Evolutionary conservation across 805 yeast species (phyloP).

Genomic region (Sugiyamaella lignohabitans): DNA sequence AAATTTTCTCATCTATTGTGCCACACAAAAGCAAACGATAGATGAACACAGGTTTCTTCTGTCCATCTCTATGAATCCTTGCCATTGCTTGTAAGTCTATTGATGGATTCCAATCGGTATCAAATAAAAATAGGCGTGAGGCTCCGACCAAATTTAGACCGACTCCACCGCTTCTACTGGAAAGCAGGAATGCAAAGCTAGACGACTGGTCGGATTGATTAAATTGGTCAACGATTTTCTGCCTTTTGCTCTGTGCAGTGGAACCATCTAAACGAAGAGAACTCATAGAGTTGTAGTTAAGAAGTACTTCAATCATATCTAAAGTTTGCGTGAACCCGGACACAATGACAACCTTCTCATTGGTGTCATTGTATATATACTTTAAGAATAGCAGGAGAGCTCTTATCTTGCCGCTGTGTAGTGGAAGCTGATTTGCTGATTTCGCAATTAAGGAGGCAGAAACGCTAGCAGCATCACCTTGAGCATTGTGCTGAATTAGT

Average conservation of each 20-base stretch:
- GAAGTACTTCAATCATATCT: conserved; percentile 58
- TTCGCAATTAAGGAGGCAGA: too few species aligned
- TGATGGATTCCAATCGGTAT: conserved; percentile 97
- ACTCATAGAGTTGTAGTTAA: conserved; percentile 43
- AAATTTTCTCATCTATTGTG: conserved; percentile 87
- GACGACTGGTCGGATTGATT: conserved; percentile 40
- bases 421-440: not conserved
- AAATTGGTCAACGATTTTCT: conserved; percentile 59
- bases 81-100: conserved; percentile 94
- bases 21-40: conserved; percentile 85
- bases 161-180: conserved; percentile 90
- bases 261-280: conserved; percentile 76
- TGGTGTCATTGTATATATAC: conserved; percentile 38
- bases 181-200: conserved; percentile 62
- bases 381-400: conserved; percentile 52
- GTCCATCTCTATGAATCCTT: conserved; percentile 91
- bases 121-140: conserved; percentile 74
- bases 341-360: conserved; percentile 77
- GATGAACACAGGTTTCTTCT: conserved; percentile 64
- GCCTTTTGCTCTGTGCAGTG: conserved; percentile 62
- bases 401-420: conserved; percentile 52
- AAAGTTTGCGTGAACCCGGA: conserved; percentile 86
- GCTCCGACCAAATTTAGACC: conserved; percentile 91
- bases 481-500: conserved; percentile 49
- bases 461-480: conserved; percentile 16